These are phyloP conservation scores for Tanacetum coccineum DNA, from an alignment of 129 eudicot species.

Conservation along the genomic window DNA sequence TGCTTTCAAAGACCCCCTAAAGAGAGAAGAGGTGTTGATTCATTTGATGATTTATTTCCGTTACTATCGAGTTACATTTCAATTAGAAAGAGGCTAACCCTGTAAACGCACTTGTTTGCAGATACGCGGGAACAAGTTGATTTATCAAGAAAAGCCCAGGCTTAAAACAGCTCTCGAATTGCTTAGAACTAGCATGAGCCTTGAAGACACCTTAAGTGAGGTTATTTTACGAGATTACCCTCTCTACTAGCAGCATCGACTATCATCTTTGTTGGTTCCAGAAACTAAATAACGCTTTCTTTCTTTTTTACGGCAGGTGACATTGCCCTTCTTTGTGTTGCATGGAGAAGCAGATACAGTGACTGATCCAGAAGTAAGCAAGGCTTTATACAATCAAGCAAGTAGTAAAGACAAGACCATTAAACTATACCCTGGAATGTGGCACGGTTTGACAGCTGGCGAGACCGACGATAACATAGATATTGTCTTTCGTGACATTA, in stretches of 20 bases:
- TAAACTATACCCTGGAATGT: constrained; percentile 84
- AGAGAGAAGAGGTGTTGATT: constrained; percentile 65
- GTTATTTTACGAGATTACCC: constrained; percentile 27
- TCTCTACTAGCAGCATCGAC: not conserved
- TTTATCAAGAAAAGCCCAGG: constrained; percentile 86
- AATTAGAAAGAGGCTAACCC: not conserved
- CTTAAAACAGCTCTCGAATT: constrained; percentile 93
- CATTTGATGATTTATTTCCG: constrained; percentile 17
- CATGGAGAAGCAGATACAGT: constrained; percentile 94
- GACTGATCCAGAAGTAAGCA: constrained; percentile 93
- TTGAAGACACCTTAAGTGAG: constrained; percentile 74
- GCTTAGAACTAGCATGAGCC: constrained; percentile 93
- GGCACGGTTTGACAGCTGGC: constrained; percentile 89
- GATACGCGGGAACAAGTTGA: constrained; percentile 82
- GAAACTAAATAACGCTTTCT: not conserved
- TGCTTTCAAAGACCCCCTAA: constrained; percentile 87
- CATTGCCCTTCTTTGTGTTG: constrained; percentile 78
- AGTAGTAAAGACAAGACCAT: constrained; percentile 77
- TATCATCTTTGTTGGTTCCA: not conserved
- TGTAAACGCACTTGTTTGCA: constrained; percentile 27
- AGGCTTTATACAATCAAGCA: constrained; percentile 66
- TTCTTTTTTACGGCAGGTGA: constrained; percentile 45
- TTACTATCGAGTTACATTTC: not conserved
- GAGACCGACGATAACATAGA: constrained; percentile 76
- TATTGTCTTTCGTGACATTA: constrained; percentile 63